Conservation (phyloP, 2,329 filamentous ascomycete species). For the Elsinoe arachidis region DNA sequence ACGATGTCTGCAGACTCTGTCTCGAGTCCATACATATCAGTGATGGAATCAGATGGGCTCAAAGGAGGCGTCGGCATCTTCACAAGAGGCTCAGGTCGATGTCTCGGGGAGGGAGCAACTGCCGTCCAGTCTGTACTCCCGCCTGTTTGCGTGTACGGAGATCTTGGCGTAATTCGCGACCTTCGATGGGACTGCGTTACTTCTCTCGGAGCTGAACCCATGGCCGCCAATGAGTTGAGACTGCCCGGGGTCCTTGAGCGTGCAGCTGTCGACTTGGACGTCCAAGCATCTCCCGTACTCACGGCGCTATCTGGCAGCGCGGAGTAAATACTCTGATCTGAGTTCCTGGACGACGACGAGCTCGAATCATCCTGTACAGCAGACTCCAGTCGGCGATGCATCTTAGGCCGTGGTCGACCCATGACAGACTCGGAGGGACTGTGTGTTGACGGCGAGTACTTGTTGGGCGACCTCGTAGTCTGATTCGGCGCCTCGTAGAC, state of each 20-base stretch:
- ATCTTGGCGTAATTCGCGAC: background rate
- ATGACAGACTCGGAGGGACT: conserved; percentile 4
- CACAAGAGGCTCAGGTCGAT: conserved; percentile 1
- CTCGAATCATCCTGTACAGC: background rate
- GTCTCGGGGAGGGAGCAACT: background rate
- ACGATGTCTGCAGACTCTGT: conserved; percentile 10
- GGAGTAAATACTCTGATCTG: background rate
- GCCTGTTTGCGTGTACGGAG: background rate
- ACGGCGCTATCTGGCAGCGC: conserved; percentile 1
- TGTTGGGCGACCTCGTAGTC: background rate
- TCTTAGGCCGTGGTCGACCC: conserved; percentile 1
- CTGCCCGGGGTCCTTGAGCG: background rate
- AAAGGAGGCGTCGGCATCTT: conserved; percentile 11
- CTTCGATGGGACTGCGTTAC: background rate
- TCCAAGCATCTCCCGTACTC: background rate
- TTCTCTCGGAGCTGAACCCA: conserved; percentile 7
- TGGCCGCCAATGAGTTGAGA: conserved; percentile 7
- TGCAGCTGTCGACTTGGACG: background rate
- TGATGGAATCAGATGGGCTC: conserved; percentile 6
- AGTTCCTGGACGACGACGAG: background rate
- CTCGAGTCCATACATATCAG: background rate
- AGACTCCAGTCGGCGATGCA: background rate
- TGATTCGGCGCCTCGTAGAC: background rate
- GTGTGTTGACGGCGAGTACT: background rate
- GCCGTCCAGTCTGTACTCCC: conserved; percentile 5